Evolutionary conservation across 2,329 filamentous ascomycete genomes (phyloP).

Genomic region (Stenocarpella maydis): DNA sequence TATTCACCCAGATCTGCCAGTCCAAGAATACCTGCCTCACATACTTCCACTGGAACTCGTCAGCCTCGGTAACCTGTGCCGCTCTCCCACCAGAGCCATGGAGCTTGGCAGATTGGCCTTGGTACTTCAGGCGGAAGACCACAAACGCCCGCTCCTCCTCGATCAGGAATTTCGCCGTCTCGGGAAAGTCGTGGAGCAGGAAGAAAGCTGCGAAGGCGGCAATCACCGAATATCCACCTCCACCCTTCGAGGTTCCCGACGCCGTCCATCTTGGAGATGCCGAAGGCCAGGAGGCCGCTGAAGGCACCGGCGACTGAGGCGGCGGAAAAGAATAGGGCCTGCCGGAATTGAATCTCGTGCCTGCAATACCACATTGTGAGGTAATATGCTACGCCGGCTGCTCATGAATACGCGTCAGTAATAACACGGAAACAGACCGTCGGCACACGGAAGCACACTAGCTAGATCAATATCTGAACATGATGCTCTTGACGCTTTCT

Average conservation of each 20-base stretch:
- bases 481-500: too few relatives aligned
- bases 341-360: constrained; percentile 62
- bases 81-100: constrained; percentile 27
- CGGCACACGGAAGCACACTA: not conserved
- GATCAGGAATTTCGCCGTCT: constrained; percentile 77
- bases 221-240: constrained; percentile 64
- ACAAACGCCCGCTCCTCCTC: constrained; percentile 76
- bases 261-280: constrained; percentile 56
- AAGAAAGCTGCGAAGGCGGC: constrained; percentile 71
- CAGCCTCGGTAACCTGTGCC: constrained; percentile 66
- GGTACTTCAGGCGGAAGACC: constrained; percentile 72
- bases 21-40: constrained; percentile 77
- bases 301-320: constrained; percentile 83
- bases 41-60: constrained; percentile 79
- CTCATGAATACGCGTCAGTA: not conserved
- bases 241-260: constrained; percentile 57
- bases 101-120: constrained; percentile 52
- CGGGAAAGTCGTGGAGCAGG: constrained; percentile 82
- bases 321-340: constrained; percentile 83
- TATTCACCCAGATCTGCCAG: constrained; percentile 76
- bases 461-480: constrained; percentile 10
- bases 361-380: constrained; percentile 67
- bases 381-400: constrained; percentile 51
- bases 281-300: constrained; percentile 65
- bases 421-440: not conserved